Conservation (phyloP, 73 alveolate species). For the Paramecium biaurelia region DNA sequence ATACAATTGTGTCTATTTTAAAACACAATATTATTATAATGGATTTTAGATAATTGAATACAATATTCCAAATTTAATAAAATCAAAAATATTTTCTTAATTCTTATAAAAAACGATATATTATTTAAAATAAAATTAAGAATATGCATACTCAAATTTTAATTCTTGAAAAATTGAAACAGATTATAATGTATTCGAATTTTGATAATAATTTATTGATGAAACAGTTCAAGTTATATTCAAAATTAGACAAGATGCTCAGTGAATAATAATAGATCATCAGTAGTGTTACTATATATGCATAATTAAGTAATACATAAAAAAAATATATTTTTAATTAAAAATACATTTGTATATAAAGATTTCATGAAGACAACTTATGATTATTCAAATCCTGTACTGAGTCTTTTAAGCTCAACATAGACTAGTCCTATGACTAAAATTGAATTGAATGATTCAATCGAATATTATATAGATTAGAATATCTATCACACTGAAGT, state of each 20-base stretch:
- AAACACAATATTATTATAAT: neutral
- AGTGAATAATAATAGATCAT: neutral
- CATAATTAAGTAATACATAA: neutral
- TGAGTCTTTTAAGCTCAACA: neutral
- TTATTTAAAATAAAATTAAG: neutral
- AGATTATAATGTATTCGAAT: neutral
- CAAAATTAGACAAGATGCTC: neutral
- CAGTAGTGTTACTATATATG: neutral
- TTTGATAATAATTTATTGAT: neutral
- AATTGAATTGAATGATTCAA: neutral
- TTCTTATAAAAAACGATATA: neutral
- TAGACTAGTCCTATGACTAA: neutral
- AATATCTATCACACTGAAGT: neutral
- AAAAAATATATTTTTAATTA: neutral
- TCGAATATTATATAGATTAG: neutral
- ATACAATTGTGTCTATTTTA: neutral
- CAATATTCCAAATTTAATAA: neutral
- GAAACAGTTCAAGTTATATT: neutral
- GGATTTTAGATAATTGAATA: neutral
- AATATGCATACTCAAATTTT: too few relatives aligned
- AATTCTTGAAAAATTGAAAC: too few relatives aligned
- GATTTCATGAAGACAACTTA: slow-evolving; percentile 14
- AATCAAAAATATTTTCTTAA: neutral
- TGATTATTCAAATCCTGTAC: neutral
- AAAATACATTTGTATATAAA: neutral